These are phyloP conservation scores for Nicotiana noctiflora DNA, from an alignment of 257 asterid genomes.

Conservation along the genomic window DNA sequence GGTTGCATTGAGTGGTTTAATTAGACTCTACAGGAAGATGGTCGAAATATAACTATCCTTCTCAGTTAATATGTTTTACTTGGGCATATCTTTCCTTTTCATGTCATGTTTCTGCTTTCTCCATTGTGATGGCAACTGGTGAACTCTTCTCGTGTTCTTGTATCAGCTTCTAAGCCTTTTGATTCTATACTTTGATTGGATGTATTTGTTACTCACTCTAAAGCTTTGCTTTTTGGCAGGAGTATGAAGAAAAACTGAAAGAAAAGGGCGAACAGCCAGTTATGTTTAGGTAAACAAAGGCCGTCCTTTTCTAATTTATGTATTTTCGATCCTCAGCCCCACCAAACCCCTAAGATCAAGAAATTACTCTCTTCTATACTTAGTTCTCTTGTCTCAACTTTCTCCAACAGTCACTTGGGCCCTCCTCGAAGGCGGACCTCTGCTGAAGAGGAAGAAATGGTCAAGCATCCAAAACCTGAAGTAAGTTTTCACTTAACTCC, in stretches of 20 bases:
- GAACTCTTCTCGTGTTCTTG: no score
- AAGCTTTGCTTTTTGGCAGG: slow-evolving; percentile 34
- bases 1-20: no score
- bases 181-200: neutral
- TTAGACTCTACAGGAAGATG: no score
- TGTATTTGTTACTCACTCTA: neutral
- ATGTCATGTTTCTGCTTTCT: no score
- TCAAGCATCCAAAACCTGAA: slow-evolving; percentile 75
- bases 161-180: neutral
- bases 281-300: slow-evolving; percentile 79
- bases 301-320: neutral
- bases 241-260: slow-evolving; percentile 76
- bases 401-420: slow-evolving; percentile 81
- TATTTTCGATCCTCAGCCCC: neutral
- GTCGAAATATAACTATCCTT: no score
- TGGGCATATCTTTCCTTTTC: no score
- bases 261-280: slow-evolving; percentile 98
- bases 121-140: no score
- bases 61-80: no score
- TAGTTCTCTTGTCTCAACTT: neutral
- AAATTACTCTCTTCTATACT: neutral
- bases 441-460: slow-evolving; percentile 93
- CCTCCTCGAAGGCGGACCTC: slow-evolving; percentile 71
- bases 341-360: no score
- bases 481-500: slow-evolving; percentile 34